Percentiles rank a stretch among this genome's conserved stretches.
phyloP scores from a whole-genome alignment of 2,329 filamentous ascomycete genomes.

The Talaromyces verruculosus region DNA sequence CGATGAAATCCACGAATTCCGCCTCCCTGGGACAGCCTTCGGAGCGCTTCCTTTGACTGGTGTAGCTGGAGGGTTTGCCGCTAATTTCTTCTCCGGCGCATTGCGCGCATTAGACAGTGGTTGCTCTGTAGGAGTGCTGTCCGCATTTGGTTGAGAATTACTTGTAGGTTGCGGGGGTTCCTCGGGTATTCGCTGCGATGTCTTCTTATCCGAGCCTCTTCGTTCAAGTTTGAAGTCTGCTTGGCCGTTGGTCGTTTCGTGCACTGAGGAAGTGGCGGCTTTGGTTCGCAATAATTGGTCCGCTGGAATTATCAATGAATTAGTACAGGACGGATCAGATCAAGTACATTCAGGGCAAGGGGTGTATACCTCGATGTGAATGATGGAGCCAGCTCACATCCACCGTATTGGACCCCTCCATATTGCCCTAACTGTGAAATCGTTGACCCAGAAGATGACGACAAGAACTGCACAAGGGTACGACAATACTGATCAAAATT shows the following conservation, averaged over 20 bases:
- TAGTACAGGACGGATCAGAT: background rate
- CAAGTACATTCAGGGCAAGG: background rate
- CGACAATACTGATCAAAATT: background rate
- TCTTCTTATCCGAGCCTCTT: slow-evolving; percentile 23
- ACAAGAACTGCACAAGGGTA: background rate
- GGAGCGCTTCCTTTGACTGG: slow-evolving; percentile 34
- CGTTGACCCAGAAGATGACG: background rate
- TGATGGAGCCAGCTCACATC: slow-evolving; percentile 93
- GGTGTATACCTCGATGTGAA: slow-evolving; percentile 70
- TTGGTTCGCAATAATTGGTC: slow-evolving; percentile 28
- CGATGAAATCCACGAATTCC: slow-evolving; percentile 88
- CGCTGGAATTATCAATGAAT: background rate
- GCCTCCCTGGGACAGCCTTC: slow-evolving; percentile 48
- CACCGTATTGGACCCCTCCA: slow-evolving; percentile 79
- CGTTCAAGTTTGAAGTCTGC: slow-evolving; percentile 27
- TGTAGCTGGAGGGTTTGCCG: slow-evolving; percentile 28
- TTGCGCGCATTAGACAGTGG: background rate
- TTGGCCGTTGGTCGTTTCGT: slow-evolving; percentile 31
- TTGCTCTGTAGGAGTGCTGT: background rate
- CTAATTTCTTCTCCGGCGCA: slow-evolving; percentile 24
- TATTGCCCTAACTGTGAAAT: slow-evolving; percentile 39
- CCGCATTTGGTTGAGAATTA: background rate
- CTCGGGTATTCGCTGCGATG: slow-evolving; percentile 19
- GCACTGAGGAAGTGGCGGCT: slow-evolving; percentile 34
- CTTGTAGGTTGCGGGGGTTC: slow-evolving; percentile 18